Conservation (phyloP, 192 early-diverging fungal species). For the Coemansia sp. region DNA sequence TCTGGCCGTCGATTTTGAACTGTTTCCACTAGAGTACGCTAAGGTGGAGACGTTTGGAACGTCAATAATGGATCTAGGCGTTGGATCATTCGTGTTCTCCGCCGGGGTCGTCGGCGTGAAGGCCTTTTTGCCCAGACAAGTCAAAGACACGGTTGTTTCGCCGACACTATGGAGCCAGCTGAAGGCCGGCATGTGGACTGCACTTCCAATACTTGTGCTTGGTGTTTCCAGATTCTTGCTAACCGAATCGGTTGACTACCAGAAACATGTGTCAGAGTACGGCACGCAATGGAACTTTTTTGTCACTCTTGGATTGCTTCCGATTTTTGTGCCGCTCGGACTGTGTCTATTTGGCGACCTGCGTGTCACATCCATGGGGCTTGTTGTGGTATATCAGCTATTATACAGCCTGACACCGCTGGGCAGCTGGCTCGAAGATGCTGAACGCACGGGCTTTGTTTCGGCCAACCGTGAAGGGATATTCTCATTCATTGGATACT, state of each 20-base stretch:
- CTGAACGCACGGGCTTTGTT: slow-evolving; percentile 69
- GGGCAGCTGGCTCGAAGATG: slow-evolving; percentile 72
- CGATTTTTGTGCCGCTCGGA: slow-evolving; percentile 70
- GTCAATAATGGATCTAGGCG: slow-evolving; percentile 93
- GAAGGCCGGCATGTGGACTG: slow-evolving; percentile 52
- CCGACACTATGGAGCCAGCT: slow-evolving; percentile 45
- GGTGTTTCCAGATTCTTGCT: slow-evolving; percentile 69
- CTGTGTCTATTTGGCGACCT: slow-evolving; percentile 55
- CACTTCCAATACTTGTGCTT: slow-evolving; percentile 69
- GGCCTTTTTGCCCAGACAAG: slow-evolving; percentile 53
- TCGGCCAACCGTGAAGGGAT: slow-evolving; percentile 91
- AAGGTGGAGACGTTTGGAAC: slow-evolving; percentile 91
- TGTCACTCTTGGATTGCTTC: slow-evolving; percentile 85
- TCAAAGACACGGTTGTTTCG: slow-evolving; percentile 19
- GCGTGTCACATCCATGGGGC: slow-evolving; percentile 59
- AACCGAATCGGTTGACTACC: slow-evolving; percentile 85
- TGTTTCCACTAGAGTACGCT: slow-evolving; percentile 85
- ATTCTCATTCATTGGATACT: slow-evolving; percentile 80
- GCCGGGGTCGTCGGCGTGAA: slow-evolving; percentile 78
- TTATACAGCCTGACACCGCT: slow-evolving; percentile 58
- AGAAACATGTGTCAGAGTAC: slow-evolving; percentile 93
- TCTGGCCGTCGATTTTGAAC: slow-evolving; percentile 90
- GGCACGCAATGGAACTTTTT: slow-evolving; percentile 99
- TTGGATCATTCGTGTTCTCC: slow-evolving; percentile 92
- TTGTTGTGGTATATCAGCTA: slow-evolving; percentile 63